Conservation (phyloP, 805 yeast genomes). For the Yamadazyma insecticola region DNA sequence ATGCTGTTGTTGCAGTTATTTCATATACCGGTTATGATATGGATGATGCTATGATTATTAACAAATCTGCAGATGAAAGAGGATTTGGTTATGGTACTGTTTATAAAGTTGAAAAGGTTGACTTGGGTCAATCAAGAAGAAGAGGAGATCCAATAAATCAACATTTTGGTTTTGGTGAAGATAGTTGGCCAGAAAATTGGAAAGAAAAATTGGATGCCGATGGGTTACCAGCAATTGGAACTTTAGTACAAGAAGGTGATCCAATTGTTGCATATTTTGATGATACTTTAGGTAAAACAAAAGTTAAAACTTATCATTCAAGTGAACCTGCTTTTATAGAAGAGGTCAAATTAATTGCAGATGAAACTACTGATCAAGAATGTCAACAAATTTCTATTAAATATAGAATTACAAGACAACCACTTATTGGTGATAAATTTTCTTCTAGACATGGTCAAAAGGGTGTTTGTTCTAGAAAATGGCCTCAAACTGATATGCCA, state of each 20-base stretch:
- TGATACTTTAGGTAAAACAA: conserved; percentile 86
- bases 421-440: conserved; percentile 95
- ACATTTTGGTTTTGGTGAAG: conserved; percentile 91
- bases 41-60: conserved; percentile 99
- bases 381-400: conserved; percentile 84
- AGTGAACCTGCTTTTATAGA: conserved; percentile 93
- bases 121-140: conserved; percentile 69
- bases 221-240: conserved; percentile 89
- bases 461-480: conserved; percentile 97
- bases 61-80: conserved; percentile 95
- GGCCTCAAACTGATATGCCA: conserved; percentile 98
- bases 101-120: conserved; percentile 90
- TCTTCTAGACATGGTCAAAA: conserved; percentile 98
- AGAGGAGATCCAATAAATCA: conserved; percentile 93
- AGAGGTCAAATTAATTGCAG: conserved; percentile 89
- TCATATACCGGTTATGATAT: conserved; percentile 99
- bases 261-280: conserved; percentile 92
- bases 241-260: conserved; percentile 88
- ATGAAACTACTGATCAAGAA: conserved; percentile 70
- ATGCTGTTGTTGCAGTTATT: conserved; percentile 98
- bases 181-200: conserved; percentile 92
- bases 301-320: conserved; percentile 88
- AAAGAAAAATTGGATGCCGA: conserved; percentile 81
- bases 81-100: conserved; percentile 98
- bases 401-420: conserved; percentile 85